Percentiles rank a stretch among this genome's conserved stretches.
Evolutionary conservation across 1,284 basidiomycete species (phyloP).

Genomic region (Irpex sp.): DNA sequence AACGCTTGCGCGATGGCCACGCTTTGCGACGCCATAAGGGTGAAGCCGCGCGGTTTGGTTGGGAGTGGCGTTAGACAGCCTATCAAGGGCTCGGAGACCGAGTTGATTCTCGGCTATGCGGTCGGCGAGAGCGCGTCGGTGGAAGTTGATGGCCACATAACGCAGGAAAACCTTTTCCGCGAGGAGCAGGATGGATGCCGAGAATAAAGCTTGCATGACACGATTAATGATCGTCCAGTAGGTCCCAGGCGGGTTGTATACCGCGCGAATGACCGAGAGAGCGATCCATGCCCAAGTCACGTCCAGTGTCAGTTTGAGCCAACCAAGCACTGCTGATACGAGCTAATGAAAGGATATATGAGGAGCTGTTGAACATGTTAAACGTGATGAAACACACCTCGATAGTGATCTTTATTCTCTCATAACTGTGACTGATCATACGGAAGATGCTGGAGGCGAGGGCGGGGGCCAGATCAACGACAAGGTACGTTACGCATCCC

Average conservation of each 20-base stretch:
- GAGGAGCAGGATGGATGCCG: conserved; percentile 57
- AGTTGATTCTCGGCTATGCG: conserved; percentile 66
- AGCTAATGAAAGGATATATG: conserved; percentile 37
- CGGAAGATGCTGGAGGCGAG: conserved; percentile 51
- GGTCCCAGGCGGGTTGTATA: conserved; percentile 54
- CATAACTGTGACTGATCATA: conserved; percentile 57
- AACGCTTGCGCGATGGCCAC: conserved; percentile 29
- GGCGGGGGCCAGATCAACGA: conserved; percentile 62
- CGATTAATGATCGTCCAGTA: conserved; percentile 72
- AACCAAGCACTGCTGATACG: conserved; percentile 63
- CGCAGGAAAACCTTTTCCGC: conserved; percentile 70
- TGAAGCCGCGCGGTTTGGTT: conserved; percentile 26
- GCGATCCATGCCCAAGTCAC: conserved; percentile 70
- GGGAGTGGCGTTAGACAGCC: conserved; percentile 61
- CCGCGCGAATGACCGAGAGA: conserved; percentile 54
- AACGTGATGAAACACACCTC: conserved; percentile 44
- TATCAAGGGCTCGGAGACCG: conserved; percentile 65
- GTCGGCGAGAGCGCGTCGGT: conserved; percentile 69
- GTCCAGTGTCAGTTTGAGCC: conserved; percentile 66
- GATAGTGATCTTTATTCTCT: conserved; percentile 58
- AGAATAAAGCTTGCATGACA: conserved; percentile 69
- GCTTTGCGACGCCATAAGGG: conserved; percentile 26
- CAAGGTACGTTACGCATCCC: conserved; percentile 53
- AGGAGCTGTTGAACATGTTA: neutral
- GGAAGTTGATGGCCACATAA: conserved; percentile 77